Evolutionary conservation across 2,329 filamentous ascomycete genomes (phyloP), one percentile per base, ranked within the genome.

Genomic region (Raffaelea ambrosiae): DNA sequence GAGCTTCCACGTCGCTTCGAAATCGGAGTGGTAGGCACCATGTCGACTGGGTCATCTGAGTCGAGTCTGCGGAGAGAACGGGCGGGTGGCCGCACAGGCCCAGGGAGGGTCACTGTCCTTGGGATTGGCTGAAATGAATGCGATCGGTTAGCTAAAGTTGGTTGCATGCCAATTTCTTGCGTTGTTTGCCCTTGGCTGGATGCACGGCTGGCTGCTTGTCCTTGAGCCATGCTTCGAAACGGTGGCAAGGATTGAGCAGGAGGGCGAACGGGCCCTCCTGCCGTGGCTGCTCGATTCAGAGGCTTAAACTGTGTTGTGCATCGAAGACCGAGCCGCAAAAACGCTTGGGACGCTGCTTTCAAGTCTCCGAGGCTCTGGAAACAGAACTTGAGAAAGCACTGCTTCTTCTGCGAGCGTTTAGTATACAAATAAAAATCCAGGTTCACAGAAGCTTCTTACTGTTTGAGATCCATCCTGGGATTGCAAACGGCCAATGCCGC

Each of bases 321-420:
- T 4, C 53, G 53, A 7, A 55, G 45, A 10, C 51, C 50, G 14
- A 51, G 44, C 5, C 47, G 39, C 19, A 52, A 22, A 22, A 55
- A 54, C 4, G 44, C 44, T 14, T 55, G 48, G 0, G 50, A 55
- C 10, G 52, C 52, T 3, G 50, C 33, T 22, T 52, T 54, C 5
- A 55, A 47, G 19, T 55, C 53, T 3, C 50, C 47, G n/a, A 52
- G 46, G n/a, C 50, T 50, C n/a, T 48, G 44, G n/a, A 55, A 55
- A 23, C 52, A 55, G 13, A 55, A 40, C 47, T 49, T 54, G 22
- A 55, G 38, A 23, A 49, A 51, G 9, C 47, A 48, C 9, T 49
- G 36, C 11, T n/a, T 36, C 18, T 47, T 48, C 47, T 49, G 16
- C 19, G 1, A 16, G 20, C 8, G 39, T 5, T 40, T 20, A 40